These are phyloP conservation scores for Knoxia roxburghii DNA, from an alignment of 257 asterid species.

Conservation along the genomic window DNA sequence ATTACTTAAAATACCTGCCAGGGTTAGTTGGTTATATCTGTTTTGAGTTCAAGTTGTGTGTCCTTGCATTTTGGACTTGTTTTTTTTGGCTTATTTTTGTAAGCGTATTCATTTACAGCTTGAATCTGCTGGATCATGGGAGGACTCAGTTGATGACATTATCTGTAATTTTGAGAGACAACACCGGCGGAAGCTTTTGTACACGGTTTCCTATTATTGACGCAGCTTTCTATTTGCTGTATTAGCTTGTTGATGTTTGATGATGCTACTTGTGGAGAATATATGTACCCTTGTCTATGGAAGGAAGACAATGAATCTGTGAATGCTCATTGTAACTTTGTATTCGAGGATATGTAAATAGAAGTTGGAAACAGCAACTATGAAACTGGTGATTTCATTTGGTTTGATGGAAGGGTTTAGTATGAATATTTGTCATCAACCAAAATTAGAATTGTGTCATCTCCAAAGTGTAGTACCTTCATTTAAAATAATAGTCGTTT, in stretches of 20 bases:
- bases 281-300: not conserved
- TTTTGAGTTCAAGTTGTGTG: not conserved
- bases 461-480: no score
- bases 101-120: conserved; percentile 39
- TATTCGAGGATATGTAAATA: not conserved
- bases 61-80: not conserved
- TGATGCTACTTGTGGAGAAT: not conserved
- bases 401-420: no score
- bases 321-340: not conserved
- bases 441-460: no score
- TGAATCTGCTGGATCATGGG: conserved; percentile 67
- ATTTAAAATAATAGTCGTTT: no score
- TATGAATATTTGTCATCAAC: no score
- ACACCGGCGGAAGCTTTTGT: conserved; percentile 65
- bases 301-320: no score
- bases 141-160: conserved; percentile 64
- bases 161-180: conserved; percentile 69
- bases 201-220: conserved; percentile 69
- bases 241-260: not conserved
- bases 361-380: not conserved
- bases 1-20: not conserved
- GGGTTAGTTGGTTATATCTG: not conserved
- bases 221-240: not conserved
- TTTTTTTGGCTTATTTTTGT: conserved; percentile 11
- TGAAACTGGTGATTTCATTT: no score